Evolutionary conservation across 1,284 basidiomycete genomes (phyloP).

Genomic region (Phlebopus sp.): DNA sequence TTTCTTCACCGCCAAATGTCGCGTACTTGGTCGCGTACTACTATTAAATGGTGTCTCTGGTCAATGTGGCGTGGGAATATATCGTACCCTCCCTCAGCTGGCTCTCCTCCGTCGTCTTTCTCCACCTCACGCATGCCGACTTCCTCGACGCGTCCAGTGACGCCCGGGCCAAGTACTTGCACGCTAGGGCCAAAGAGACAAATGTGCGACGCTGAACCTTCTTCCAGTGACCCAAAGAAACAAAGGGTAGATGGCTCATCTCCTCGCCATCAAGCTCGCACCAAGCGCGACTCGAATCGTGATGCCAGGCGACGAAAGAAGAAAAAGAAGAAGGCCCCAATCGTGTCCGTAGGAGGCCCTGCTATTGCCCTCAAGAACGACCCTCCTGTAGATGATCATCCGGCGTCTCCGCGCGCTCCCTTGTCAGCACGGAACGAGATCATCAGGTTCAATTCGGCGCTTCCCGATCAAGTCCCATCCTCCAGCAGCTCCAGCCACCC

Average conservation of each 20-base stretch:
- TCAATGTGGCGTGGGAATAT: slow-evolving; percentile 27
- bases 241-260: slow-evolving; percentile 18
- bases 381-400: slow-evolving; percentile 5
- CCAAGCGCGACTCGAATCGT: slow-evolving; percentile 34
- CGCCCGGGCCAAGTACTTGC: slow-evolving; percentile 14
- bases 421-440: slow-evolving; percentile 25
- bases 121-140: slow-evolving; percentile 17
- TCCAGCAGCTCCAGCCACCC: not conserved
- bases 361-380: slow-evolving; percentile 13
- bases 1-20: too few species aligned
- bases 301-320: slow-evolving; percentile 42
- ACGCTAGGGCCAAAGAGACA: slow-evolving; percentile 14
- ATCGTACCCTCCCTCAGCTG: not conserved
- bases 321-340: slow-evolving; percentile 39
- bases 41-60: too few species aligned
- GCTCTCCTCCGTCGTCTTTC: not conserved
- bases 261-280: slow-evolving; percentile 13
- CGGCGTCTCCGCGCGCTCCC: slow-evolving; percentile 14
- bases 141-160: slow-evolving; percentile 20
- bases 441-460: slow-evolving; percentile 23
- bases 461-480: slow-evolving; percentile 13
- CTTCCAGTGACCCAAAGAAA: slow-evolving; percentile 21
- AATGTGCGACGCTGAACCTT: slow-evolving; percentile 24
- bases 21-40: too few species aligned
- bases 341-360: slow-evolving; percentile 21